Base-by-base conservation (phyloP, 2,329 filamentous ascomycete genomes). In the Monilinia fructicola region DNA sequence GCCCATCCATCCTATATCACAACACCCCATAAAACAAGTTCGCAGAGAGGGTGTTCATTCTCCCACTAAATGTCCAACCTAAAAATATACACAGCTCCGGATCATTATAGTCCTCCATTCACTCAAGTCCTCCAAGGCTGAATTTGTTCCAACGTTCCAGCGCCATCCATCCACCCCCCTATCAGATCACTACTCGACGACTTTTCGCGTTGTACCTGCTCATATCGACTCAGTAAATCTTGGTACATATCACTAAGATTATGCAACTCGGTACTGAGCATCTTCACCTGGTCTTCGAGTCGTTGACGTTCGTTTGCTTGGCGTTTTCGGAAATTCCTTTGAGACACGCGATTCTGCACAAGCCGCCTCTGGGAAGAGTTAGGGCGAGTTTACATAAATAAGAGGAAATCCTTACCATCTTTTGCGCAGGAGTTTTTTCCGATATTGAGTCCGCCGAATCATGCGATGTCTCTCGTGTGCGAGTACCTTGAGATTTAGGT, bases 381-480 rank as follows among this genome's bases (percentile, higher is more conserved):
- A 66, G 58, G 31, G 31, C 38, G 28, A 35, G n/a, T 31, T 14
- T 55, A 42, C 42, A 42, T 11, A 18, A n/a, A 35, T 21, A 21
- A 14, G 26, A 48, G 9, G 11, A n/a, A 2, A 18, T 46, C 18
- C 65, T 38, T 28, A 66, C 65, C 65, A 66, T 66, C 38, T 63
- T 66, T 23, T 66, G 65, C 28, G 65, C 65, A 1, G 65, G 65
- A 11, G 65, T 66, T 23, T 63, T 66, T 31, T 63, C 65, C 26
- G 55, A 44, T 28, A 63, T 23, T 3, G 65, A 66, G 21, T 66
- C 65, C 28, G 31, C 54, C 28, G 65, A 66, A 50, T 66, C 65
- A 66, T 66, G 65, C 50, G 65, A 66, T 63, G 59, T 62, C 60
- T 66, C 65, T 38, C 65, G 54, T 21, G 64, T 65, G 54, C 64